Evolutionary conservation across 306 rosid species (phyloP).

Genomic region (Quercus dentata): DNA sequence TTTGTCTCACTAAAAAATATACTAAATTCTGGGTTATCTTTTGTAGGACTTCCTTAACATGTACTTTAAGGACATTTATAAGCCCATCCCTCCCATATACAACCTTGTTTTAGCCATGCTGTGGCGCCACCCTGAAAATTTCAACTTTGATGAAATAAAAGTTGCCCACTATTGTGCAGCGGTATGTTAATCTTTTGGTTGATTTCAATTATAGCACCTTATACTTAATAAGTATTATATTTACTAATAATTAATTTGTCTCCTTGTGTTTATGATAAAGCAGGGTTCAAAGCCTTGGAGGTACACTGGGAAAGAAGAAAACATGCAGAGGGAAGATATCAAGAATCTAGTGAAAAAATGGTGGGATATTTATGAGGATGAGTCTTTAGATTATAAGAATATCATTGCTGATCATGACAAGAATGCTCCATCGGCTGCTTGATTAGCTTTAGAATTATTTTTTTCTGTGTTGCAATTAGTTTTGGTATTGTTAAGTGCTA

Average conservation of each 20-base stretch:
- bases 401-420: not conserved
- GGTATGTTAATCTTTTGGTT: constrained; percentile 27
- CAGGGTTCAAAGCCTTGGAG: constrained; percentile 13
- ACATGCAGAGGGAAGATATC: constrained; percentile 17
- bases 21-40: not conserved
- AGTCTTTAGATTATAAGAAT: not conserved
- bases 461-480: too few relatives aligned
- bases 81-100: constrained; percentile 52
- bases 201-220: not conserved
- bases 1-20: not conserved
- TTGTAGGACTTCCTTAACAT: constrained; percentile 62
- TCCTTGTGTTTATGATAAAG: not conserved
- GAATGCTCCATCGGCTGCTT: not conserved
- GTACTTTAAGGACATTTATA: constrained; percentile 51
- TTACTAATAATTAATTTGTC: not conserved
- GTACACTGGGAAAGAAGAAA: constrained; percentile 7
- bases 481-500: too few relatives aligned
- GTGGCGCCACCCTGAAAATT: constrained; percentile 69
- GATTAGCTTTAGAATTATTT: not conserved
- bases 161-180: constrained; percentile 73
- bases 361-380: constrained; percentile 13
- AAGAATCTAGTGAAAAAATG: constrained; percentile 5
- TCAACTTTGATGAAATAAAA: constrained; percentile 38
- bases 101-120: constrained; percentile 60
- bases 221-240: not conserved